Evolutionary conservation across 495 filamentous ascomycete species (phyloP).

Genomic region (Penicillium taxi): DNA sequence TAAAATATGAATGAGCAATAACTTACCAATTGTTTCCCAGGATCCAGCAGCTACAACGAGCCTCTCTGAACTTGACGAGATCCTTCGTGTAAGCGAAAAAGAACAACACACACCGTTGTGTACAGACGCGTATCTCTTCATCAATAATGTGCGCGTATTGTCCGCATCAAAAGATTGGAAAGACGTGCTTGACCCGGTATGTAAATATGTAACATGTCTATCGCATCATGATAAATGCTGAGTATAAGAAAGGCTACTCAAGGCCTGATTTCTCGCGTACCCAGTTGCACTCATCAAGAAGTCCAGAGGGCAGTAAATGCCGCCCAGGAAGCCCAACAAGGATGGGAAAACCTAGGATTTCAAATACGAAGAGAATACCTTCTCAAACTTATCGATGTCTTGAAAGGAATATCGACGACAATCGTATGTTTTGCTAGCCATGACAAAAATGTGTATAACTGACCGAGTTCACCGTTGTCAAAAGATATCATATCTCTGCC

Average conservation of each 20-base stretch:
- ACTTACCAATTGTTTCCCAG: too few species aligned
- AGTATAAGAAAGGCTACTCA: constrained; percentile 12
- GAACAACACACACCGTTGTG: constrained; percentile 2
- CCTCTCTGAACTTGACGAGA: too few species aligned
- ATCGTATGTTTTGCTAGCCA: constrained; percentile 12
- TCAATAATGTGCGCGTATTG: constrained; percentile 18
- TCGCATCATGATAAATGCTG: not conserved
- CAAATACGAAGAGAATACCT: constrained; percentile 17
- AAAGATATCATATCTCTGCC: constrained; percentile 11
- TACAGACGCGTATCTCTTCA: constrained; percentile 16
- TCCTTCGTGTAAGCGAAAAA: not conserved
- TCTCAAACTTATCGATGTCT: constrained; percentile 14
- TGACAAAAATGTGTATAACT: not conserved
- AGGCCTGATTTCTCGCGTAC: constrained; percentile 16
- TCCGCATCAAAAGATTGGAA: constrained; percentile 20
- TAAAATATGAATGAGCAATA: too few species aligned
- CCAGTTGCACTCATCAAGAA: constrained; percentile 14
- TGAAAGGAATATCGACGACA: constrained; percentile 14
- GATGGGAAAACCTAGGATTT: constrained; percentile 16
- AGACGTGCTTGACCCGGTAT: constrained; percentile 20
- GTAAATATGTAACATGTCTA: not conserved
- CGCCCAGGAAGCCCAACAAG: constrained; percentile 15
- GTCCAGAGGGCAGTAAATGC: constrained; percentile 20
- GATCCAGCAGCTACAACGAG: too few species aligned
- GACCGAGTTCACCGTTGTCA: not conserved